Base-by-base conservation (phyloP, 345 rosid species). In the Gossypium herbaceum region DNA sequence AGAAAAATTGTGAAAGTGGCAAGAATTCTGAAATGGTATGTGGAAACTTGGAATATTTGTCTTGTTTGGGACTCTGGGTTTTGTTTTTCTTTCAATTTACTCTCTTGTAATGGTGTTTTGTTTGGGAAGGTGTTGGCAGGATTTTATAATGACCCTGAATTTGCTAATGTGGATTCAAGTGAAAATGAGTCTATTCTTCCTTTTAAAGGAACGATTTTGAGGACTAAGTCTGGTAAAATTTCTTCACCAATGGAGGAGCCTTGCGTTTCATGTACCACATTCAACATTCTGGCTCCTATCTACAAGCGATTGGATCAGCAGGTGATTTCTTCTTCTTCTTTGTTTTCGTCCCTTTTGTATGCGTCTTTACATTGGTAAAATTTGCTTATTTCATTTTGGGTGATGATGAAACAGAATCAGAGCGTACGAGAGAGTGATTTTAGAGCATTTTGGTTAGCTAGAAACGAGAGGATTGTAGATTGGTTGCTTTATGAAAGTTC, bases 201-300 rank as follows among this genome's bases (percentile, higher is more conserved):
- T 56, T 24, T 51, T 20, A 77, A 73, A 41, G 79, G 66, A 19
- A 64, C 75, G 17, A 55, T 76, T 79, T 48, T 75, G 27, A 79
- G 82, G 72, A 54, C 78, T 47, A 74, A 10, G 34, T 39, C 65
- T 51, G 75, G 81, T 7, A n/a, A 39, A 34, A 47, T 72, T 22
- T 34, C 73, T 61, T 76, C 76, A 24, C 65, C 78, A 11, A 74
- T 75, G 81, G 82, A 48, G 12, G 88, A 81, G 24, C 83, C 83
- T 52, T 81, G 79, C 65, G 61, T 92, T 25, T 86, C 97, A 39
- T 92, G 93, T 73, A 92, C 94, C 12, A 92, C 97, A 77, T 92
- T 92, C 82, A 92, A 92, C 72, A 84, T 92, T 57, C 77, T 92
- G 60, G 97, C 97, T 81, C 97, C 97, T 45, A 90, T 88, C 69